These are phyloP conservation scores for Penicillium robsamsonii DNA, from an alignment of 495 filamentous ascomycete genomes.

Conservation along the genomic window DNA sequence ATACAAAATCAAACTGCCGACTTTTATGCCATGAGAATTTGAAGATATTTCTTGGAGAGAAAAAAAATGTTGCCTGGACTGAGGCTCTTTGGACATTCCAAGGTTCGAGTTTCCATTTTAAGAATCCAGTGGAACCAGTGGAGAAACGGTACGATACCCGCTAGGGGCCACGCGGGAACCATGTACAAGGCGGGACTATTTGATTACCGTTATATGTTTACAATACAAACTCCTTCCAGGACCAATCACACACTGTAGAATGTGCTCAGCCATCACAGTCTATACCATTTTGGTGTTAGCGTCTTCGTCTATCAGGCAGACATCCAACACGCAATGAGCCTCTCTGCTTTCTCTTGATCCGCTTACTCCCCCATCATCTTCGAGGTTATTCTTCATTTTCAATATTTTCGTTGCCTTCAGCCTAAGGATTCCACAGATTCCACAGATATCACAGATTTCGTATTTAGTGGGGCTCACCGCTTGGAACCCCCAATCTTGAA, in stretches of 20 bases:
- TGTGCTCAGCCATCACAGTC: constrained; percentile 25
- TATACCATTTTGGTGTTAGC: constrained; percentile 24
- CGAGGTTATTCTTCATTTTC: constrained; percentile 11
- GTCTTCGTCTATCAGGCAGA: constrained; percentile 46
- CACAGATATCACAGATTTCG: background rate
- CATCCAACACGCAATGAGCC: constrained; percentile 35
- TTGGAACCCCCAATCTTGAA: background rate
- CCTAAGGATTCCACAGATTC: background rate
- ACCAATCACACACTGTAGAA: constrained; percentile 22
- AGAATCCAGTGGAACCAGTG: constrained; percentile 11
- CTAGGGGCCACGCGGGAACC: constrained; percentile 3
- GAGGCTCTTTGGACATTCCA: constrained; percentile 3
- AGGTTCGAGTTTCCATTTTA: constrained; percentile 19
- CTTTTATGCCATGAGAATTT: background rate
- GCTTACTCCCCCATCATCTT: constrained; percentile 12
- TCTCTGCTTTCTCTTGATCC: constrained; percentile 16
- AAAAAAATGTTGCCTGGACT: constrained; percentile 4
- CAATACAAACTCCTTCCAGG: background rate
- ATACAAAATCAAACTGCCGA: background rate
- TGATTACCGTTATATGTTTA: constrained; percentile 1
- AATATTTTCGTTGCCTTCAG: constrained; percentile 13
- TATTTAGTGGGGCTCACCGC: constrained; percentile 7
- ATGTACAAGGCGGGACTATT: background rate
- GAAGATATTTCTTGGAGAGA: background rate
- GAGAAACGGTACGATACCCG: constrained; percentile 12